Base-by-base conservation (phyloP, 306 rosid genomes). In the Castanea sativa region DNA sequence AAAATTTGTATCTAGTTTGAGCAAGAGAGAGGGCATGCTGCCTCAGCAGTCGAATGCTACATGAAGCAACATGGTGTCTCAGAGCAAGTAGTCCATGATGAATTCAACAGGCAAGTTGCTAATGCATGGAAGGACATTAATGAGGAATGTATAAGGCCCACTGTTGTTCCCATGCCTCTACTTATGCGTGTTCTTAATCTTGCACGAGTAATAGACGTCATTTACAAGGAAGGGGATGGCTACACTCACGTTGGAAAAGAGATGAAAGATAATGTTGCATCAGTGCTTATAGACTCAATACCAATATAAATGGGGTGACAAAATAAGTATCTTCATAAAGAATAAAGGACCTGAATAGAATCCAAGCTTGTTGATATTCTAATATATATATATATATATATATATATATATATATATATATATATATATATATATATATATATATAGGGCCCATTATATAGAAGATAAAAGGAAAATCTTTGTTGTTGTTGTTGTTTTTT, bases 101-200 rank as follows among this genome's bases (percentile, higher is more conserved):
- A 10, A 25, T 51, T 91, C 3, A 6, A 13, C 0, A 76, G 74
- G 51, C 86, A 78, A 3, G 16, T 83, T 0, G 41, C 25, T 5
- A 58, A 79, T 23, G 68, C 73, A 0, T 89, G 86, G 93, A 84
- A 81, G 85, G 85, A 75, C 41, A 83, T 86, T 35, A 88, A 87
- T 43, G 88, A 86, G 65, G 86, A 69, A 57, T 87, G 79, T 4
- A 53, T 83, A 1, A 38, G 69, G 49, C 69, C 53, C 69, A 27
- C 69, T 2, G 2, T 0, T 8, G 72, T 86, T 5, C 85, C 94
- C 25, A 85, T 43, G 61, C 12, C 56, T 2, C 73, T 87, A 59
- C 78, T 88, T 3, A 82, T 71, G 21, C 60, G 69, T 12, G 63
- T 89, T 19, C 27, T 85, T 15, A 90, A 87, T 72, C 57, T 90